Percentiles rank a stretch among this genome's conserved stretches.
Conservation (phyloP, 208 protist species). For the Wallacemonas collosoma region DNA sequence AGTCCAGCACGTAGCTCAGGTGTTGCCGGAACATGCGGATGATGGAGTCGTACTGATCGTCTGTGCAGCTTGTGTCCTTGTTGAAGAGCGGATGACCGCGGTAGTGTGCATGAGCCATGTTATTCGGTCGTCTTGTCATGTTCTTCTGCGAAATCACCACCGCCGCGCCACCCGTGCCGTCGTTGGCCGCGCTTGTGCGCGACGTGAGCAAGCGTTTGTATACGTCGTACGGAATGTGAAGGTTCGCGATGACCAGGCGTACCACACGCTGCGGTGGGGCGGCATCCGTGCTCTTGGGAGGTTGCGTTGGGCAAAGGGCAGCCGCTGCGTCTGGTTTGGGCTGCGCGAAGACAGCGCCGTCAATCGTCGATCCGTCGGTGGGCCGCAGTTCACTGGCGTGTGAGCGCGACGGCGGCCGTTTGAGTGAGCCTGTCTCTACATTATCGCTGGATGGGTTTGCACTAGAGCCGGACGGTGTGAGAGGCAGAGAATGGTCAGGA, state of each 20-base stretch:
- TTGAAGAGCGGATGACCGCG: constrained; percentile 70
- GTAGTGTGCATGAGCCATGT: constrained; percentile 14
- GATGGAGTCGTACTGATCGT: constrained; percentile 66
- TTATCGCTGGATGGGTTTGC: neutral
- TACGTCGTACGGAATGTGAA: constrained; percentile 48
- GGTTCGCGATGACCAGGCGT: constrained; percentile 58
- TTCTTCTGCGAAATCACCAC: constrained; percentile 7
- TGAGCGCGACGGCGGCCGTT: no score
- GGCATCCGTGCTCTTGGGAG: neutral
- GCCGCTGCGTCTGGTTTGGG: neutral
- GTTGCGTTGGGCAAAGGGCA: neutral
- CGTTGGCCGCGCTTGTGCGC: constrained; percentile 16
- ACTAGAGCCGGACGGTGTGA: neutral
- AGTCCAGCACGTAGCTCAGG: constrained; percentile 38
- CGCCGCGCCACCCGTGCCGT: constrained; percentile 15
- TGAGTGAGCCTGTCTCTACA: neutral
- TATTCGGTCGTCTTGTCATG: constrained; percentile 18
- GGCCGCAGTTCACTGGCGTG: neutral
- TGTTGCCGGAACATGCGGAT: constrained; percentile 49
- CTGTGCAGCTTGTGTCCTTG: constrained; percentile 55
- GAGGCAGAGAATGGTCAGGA: neutral
- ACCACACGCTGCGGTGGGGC: constrained; percentile 23
- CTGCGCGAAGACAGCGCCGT: neutral
- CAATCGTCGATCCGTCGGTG: neutral
- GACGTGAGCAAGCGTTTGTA: constrained; percentile 25